A percentile compares a stretch with the other conserved stretches of the same genome.
Conservation (phyloP, 176 grass and related monocot genomes). For the Dactylis glomerata region DNA sequence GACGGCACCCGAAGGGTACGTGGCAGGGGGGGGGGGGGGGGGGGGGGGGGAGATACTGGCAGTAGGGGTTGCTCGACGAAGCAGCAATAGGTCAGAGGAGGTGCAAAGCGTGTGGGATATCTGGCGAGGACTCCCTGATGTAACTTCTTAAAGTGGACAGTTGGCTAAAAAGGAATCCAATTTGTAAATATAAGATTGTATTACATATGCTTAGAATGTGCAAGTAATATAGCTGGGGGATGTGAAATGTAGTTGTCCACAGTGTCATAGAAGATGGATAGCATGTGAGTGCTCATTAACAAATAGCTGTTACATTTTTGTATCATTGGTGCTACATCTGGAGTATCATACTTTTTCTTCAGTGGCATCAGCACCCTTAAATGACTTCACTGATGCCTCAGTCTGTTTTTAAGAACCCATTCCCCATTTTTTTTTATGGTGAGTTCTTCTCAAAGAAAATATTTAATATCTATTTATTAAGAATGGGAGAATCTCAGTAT, state of each 20-base stretch:
- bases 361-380: background rate
- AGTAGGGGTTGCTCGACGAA: background rate
- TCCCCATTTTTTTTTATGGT: background rate
- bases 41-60: background rate
- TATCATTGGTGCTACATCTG: background rate
- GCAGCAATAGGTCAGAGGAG: background rate
- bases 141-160: background rate
- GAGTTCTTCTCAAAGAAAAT: background rate
- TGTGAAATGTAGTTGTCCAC: background rate
- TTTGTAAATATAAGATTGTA: too few species aligned
- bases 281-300: background rate
- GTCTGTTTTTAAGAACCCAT: background rate
- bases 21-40: background rate
- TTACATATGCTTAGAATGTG: background rate
- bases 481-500: background rate
- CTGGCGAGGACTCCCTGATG: background rate
- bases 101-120: too few species aligned
- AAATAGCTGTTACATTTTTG: background rate
- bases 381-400: background rate
- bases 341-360: background rate
- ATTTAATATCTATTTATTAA: background rate
- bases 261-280: background rate
- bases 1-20: background rate
- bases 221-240: background rate
- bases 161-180: too few species aligned